Base-by-base conservation (phyloP, 345 rosid species). In the Dipteronia dyeriana region DNA sequence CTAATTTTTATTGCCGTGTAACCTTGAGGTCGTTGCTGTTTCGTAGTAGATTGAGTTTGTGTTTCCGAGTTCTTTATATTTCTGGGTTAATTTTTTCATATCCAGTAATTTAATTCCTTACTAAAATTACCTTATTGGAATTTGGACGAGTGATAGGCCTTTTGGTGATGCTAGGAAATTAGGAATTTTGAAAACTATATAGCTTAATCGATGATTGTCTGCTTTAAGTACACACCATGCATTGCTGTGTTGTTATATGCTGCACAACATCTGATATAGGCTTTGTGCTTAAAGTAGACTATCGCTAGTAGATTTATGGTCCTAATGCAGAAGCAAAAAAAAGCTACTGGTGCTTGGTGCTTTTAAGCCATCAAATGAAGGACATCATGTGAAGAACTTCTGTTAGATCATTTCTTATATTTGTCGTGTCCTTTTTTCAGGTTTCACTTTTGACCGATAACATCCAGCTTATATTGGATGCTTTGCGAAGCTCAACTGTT, bases 401-500 rank as follows among this genome's bases (percentile, higher is more conserved):
- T 38, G 4, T 26, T 23, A 56, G 56, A 51, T 67, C 72, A 61
- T 20, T 53, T 69, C 64, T 16, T n/a, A 10, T 38, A 68, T 67
- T 62, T 41, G 6, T 71, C 75, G 8, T 74, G 41, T 62, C 49
- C 41, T 61, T 71, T 47, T 71, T 67, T 57, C 93, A 94, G 98
- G 91, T 94, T 76, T 82, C 85, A 11, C 76, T 76, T 60, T 84
- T 92, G 82, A 92, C 98, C 4, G 89, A 89, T 74, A 87, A 82
- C 74, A 83, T 89, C 68, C 92, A 83, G 76, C 77, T 85, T 66
- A 91, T 94, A 80, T 72, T 87, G 89, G 94, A 94, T 34, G 86
- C 94, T 72, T 38, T 94, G n/a, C 93, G 82, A 84, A 75, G 67
- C 76, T 94, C 97, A 63, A 67, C 81, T 31, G 68, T 78, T 70